Evolutionary conservation across 768 basidiomycete genomes (phyloP).

Genomic region (Boletus sp.): DNA sequence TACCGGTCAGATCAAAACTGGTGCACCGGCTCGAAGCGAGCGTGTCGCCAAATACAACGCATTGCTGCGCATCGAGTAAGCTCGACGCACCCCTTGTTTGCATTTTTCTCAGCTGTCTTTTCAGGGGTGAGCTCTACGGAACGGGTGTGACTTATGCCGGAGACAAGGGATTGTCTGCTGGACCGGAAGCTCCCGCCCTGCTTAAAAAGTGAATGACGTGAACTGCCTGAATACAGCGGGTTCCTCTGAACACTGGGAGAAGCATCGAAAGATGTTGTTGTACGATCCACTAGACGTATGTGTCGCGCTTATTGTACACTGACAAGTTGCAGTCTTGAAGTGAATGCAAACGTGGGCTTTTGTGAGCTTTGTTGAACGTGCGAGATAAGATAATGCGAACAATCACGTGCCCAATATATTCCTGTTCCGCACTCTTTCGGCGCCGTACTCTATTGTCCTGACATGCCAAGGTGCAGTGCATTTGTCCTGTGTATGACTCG

Average conservation of each 20-base stretch:
- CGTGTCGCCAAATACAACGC: conserved; percentile 95
- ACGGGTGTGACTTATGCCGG: conserved; percentile 72
- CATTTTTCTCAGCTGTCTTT: conserved; percentile 1
- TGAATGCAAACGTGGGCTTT: conserved; percentile 15
- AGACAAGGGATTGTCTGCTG: conserved; percentile 75
- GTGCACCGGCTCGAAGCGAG: conserved; percentile 93
- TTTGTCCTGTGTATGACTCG: conserved; percentile 17
- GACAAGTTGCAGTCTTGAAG: conserved; percentile 18
- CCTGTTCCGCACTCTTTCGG: conserved; percentile 9
- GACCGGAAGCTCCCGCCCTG: conserved; percentile 68
- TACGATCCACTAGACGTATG: conserved; percentile 29
- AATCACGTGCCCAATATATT: conserved; percentile 16
- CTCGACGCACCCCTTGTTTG: conserved; percentile 7
- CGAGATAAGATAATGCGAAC: conserved; percentile 24
- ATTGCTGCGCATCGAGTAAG: conserved; percentile 87
- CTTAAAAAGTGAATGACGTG: conserved; percentile 53
- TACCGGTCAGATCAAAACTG: conserved; percentile 96
- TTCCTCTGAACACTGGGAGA: conserved; percentile 1
- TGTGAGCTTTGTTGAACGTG: conserved; percentile 6
- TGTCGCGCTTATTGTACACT: conserved; percentile 25
- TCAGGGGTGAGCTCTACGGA: conserved; percentile 72
- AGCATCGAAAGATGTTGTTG: conserved; percentile 16
- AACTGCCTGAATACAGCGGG: conserved; percentile 4
- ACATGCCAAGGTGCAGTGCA: conserved; percentile 25
- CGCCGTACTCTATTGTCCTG: conserved; percentile 2